phyloP scores from a whole-genome alignment of 352 stramenopile genomes.

The Thalassiosira ordinaria region DNA sequence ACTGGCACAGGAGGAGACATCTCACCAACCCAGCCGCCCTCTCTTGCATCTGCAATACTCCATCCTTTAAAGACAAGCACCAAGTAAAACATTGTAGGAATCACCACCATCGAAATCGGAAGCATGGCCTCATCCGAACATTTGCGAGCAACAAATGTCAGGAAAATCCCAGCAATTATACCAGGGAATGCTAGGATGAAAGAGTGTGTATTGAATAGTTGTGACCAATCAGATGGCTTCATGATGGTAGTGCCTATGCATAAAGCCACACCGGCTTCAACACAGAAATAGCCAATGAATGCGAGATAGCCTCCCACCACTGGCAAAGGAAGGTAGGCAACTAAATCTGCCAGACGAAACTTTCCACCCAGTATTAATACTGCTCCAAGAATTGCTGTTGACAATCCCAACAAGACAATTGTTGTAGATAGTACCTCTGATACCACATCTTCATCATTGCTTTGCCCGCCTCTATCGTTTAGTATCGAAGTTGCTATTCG shows the following conservation, averaged over 20 bases:
- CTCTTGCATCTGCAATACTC: slow-evolving; percentile 88
- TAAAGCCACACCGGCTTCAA: slow-evolving; percentile 91
- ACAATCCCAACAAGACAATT: slow-evolving; percentile 89
- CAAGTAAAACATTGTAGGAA: slow-evolving; percentile 92
- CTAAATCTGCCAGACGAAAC: slow-evolving; percentile 91
- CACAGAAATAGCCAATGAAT: slow-evolving; percentile 95
- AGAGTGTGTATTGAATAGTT: slow-evolving; percentile 85
- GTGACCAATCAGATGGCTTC: slow-evolving; percentile 87
- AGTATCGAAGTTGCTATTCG: too few species aligned
- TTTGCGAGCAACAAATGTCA: slow-evolving; percentile 89
- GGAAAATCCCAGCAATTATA: slow-evolving; percentile 86
- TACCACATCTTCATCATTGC: slow-evolving; percentile 48
- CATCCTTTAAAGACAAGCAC: slow-evolving; percentile 83
- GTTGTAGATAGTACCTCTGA: slow-evolving; percentile 88
- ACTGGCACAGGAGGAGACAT: slow-evolving; percentile 68
- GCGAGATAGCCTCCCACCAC: slow-evolving; percentile 93
- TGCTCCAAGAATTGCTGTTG: slow-evolving; percentile 89
- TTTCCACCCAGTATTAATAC: slow-evolving; percentile 92
- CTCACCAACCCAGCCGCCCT: slow-evolving; percentile 90
- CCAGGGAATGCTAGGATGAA: slow-evolving; percentile 89
- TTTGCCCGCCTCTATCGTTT: slow-evolving; percentile 58
- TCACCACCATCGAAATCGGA: slow-evolving; percentile 86
- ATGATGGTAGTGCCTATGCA: slow-evolving; percentile 92
- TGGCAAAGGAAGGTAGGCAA: slow-evolving; percentile 94
- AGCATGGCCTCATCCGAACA: slow-evolving; percentile 71